phyloP scores from a whole-genome alignment of 2,329 filamentous ascomycete genomes.

The Aspergillus sp. region DNA sequence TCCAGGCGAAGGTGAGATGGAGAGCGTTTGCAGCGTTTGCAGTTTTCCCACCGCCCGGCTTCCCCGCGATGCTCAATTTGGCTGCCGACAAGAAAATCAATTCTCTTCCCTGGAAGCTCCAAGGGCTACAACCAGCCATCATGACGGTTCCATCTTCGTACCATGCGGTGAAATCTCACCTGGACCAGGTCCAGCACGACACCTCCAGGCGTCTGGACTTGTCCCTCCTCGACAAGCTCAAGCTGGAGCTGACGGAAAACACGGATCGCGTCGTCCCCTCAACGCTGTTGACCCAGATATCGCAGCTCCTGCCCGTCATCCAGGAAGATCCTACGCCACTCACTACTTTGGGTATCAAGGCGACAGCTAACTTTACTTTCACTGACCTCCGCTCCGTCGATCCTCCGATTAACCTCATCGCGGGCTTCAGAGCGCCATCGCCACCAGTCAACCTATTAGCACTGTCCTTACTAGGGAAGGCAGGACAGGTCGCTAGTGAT shows the following conservation, averaged over 20 bases:
- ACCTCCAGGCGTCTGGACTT: slow-evolving; percentile 39
- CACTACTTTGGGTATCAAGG: slow-evolving; percentile 43
- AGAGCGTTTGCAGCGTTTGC: slow-evolving; percentile 25
- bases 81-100: no score
- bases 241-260: slow-evolving; percentile 32
- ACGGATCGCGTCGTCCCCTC: slow-evolving; percentile 29
- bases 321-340: slow-evolving; percentile 51
- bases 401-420: slow-evolving; percentile 44
- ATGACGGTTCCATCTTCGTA: slow-evolving; percentile 30
- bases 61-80: no score
- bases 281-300: slow-evolving; percentile 38
- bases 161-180: slow-evolving; percentile 30
- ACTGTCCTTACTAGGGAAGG: slow-evolving; percentile 49
- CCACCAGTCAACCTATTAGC: slow-evolving; percentile 48
- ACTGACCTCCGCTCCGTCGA: slow-evolving; percentile 40
- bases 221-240: slow-evolving; percentile 42
- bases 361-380: slow-evolving; percentile 42
- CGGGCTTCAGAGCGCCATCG: slow-evolving; percentile 43
- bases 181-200: slow-evolving; percentile 36
- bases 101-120: neutral
- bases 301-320: slow-evolving; percentile 42
- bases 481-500: slow-evolving; percentile 42
- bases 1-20: slow-evolving; percentile 10
- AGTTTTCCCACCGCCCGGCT: slow-evolving; percentile 9
- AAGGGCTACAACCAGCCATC: slow-evolving; percentile 1